Percentiles rank a stretch among this genome's conserved stretches.
Conservation (phyloP, 441 rosid genomes). For the Jatropha multifida region DNA sequence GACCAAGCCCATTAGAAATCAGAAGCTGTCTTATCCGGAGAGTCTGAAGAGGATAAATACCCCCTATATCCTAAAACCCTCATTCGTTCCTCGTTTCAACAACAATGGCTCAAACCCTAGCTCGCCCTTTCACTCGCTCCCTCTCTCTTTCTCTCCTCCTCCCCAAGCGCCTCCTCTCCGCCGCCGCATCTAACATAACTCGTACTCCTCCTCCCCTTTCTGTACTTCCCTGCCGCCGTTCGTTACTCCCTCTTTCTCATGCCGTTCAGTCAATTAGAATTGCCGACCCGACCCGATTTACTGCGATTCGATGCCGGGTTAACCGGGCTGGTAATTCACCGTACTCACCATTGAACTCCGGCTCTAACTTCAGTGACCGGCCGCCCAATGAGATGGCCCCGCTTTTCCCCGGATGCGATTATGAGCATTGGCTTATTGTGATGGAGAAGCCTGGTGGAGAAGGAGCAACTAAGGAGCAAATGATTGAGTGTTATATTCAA, state of each 20-base stretch:
- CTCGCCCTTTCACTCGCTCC: constrained; percentile 50
- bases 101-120: constrained; percentile 71
- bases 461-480: constrained; percentile 79
- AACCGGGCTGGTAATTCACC: constrained; percentile 71
- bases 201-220: constrained; percentile 40
- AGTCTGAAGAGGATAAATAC: not conserved
- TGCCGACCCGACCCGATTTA: constrained; percentile 41
- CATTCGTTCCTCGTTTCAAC: too few species aligned
- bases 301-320: constrained; percentile 62
- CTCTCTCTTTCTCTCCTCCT: constrained; percentile 24
- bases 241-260: constrained; percentile 40
- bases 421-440: constrained; percentile 94
- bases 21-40: not conserved
- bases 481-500: constrained; percentile 86
- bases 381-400: constrained; percentile 99
- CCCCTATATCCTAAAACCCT: not conserved
- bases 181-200: constrained; percentile 27
- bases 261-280: constrained; percentile 32
- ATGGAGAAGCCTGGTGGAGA: constrained; percentile 97
- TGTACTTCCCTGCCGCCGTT: constrained; percentile 42
- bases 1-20: too few species aligned
- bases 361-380: constrained; percentile 87
- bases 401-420: constrained; percentile 91
- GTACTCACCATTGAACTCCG: constrained; percentile 76
- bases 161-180: constrained; percentile 50